Percentiles rank a stretch among this genome's conserved stretches.
These are phyloP conservation scores for Annulohypoxylon maeteangense DNA, from an alignment of 495 filamentous ascomycete genomes.

Conservation along the genomic window DNA sequence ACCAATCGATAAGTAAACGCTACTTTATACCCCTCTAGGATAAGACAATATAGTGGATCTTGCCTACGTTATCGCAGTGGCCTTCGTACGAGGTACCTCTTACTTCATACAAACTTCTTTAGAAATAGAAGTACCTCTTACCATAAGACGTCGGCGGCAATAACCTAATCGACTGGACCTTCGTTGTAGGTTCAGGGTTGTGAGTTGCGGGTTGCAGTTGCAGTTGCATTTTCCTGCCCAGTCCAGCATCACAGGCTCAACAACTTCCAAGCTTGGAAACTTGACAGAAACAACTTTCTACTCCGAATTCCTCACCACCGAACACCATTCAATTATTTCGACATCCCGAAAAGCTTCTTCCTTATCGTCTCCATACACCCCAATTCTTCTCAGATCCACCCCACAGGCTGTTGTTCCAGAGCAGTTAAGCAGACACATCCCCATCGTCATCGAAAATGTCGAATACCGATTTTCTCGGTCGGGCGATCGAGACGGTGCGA, in stretches of 20 bases:
- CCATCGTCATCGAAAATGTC: constrained; percentile 73
- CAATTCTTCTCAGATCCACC: constrained; percentile 6
- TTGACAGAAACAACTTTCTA: constrained; percentile 3
- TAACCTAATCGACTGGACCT: not conserved
- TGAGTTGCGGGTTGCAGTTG: not conserved
- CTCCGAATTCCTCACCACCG: not conserved
- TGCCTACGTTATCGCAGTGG: not conserved
- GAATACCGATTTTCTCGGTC: constrained; percentile 95
- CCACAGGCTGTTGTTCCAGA: not conserved
- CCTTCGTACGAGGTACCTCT: constrained; percentile 1
- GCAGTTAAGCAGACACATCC: not conserved
- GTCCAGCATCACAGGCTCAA: constrained; percentile 29
- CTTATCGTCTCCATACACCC: not conserved
- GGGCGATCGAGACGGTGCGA: constrained; percentile 94
- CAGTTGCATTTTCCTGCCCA: constrained; percentile 36
- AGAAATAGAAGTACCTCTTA: constrained; percentile 13
- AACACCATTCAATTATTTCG: constrained; percentile 19
- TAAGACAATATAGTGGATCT: constrained; percentile 18
- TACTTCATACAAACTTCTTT: constrained; percentile 3
- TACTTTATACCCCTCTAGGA: constrained; percentile 37
- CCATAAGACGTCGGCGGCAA: constrained; percentile 41
- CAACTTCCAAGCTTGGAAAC: constrained; percentile 22
- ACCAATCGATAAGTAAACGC: constrained; percentile 34
- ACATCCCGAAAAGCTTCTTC: not conserved
- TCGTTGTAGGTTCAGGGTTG: not conserved